These are phyloP conservation scores for Aureobasidium zeae DNA, from an alignment of 2,329 filamentous ascomycete genomes.

Conservation along the genomic window DNA sequence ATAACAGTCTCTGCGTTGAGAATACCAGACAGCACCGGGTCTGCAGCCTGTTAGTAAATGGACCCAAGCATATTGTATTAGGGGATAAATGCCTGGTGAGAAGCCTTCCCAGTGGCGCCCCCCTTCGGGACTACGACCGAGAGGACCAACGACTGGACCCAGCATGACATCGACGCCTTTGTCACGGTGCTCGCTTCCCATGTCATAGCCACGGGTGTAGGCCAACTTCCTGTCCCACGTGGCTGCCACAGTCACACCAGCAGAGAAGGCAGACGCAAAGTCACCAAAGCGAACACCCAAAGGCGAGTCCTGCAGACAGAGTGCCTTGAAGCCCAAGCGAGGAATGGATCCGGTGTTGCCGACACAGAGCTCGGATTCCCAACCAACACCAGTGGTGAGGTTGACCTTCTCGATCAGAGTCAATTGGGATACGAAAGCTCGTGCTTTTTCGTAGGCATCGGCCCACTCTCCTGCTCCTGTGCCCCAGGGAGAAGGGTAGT, in stretches of 20 bases:
- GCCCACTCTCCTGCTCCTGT: constrained; percentile 65
- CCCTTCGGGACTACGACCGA: constrained; percentile 58
- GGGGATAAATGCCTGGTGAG: too few relatives aligned
- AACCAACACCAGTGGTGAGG: constrained; percentile 70
- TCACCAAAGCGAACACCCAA: constrained; percentile 69
- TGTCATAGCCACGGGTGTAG: constrained; percentile 57
- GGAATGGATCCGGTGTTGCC: constrained; percentile 64
- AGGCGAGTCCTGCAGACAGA: constrained; percentile 85
- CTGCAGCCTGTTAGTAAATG: too few relatives aligned
- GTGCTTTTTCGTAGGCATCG: constrained; percentile 65
- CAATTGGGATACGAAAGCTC: constrained; percentile 70
- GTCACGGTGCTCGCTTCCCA: constrained; percentile 64
- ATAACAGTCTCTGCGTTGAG: constrained; percentile 63
- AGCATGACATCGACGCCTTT: constrained; percentile 70
- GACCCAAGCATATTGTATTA: too few relatives aligned
- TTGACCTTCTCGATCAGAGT: constrained; percentile 89
- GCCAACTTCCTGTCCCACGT: constrained; percentile 70
- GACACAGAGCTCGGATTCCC: constrained; percentile 64
- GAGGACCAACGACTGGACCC: constrained; percentile 66
- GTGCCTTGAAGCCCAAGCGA: constrained; percentile 56
- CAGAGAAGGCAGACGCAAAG: constrained; percentile 72
- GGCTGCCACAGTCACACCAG: constrained; percentile 70
- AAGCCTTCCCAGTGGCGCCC: constrained; percentile 65
- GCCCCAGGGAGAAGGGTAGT: constrained; percentile 84
- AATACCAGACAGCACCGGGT: constrained; percentile 65